Conservation (phyloP, 1,284 basidiomycete genomes). For the Naganishia cerealis region DNA sequence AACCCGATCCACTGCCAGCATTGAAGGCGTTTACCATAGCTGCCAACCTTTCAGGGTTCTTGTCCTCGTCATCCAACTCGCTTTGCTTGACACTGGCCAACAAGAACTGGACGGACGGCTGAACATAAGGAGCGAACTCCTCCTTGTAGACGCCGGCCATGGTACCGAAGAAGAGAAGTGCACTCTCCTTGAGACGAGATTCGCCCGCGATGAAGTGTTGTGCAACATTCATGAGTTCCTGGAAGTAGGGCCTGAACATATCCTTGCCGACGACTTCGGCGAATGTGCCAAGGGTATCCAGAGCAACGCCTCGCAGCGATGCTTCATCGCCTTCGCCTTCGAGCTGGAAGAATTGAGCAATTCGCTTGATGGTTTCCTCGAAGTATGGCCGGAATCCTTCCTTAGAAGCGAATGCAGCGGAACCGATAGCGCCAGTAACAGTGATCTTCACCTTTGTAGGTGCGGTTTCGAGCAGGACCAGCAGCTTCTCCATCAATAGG, state of each 20-base stretch:
- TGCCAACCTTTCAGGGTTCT: constrained; percentile 42
- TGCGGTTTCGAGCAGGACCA: constrained; percentile 81
- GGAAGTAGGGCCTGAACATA: constrained; percentile 91
- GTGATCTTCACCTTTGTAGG: constrained; percentile 87
- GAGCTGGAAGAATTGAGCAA: constrained; percentile 80
- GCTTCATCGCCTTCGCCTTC: constrained; percentile 70
- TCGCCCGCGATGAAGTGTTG: constrained; percentile 88
- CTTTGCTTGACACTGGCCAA: constrained; percentile 78
- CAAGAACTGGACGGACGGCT: constrained; percentile 81
- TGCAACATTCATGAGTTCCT: constrained; percentile 91
- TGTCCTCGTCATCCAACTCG: constrained; percentile 61
- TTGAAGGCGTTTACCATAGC: constrained; percentile 56
- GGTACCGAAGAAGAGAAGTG: constrained; percentile 97
- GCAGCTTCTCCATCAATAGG: constrained; percentile 93
- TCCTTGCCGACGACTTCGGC: constrained; percentile 96
- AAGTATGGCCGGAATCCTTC: constrained; percentile 93
- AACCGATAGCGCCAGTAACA: constrained; percentile 96
- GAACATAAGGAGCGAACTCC: constrained; percentile 86
- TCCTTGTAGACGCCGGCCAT: constrained; percentile 95
- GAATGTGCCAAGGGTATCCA: constrained; percentile 97
- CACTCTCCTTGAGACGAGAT: constrained; percentile 84
- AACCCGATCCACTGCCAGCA: constrained; percentile 54
- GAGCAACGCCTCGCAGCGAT: constrained; percentile 94
- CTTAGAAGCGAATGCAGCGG: constrained; percentile 96
- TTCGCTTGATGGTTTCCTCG: constrained; percentile 81